Base-by-base conservation (phyloP, 495 filamentous ascomycete genomes). In the Hypoxylon lenormandii region DNA sequence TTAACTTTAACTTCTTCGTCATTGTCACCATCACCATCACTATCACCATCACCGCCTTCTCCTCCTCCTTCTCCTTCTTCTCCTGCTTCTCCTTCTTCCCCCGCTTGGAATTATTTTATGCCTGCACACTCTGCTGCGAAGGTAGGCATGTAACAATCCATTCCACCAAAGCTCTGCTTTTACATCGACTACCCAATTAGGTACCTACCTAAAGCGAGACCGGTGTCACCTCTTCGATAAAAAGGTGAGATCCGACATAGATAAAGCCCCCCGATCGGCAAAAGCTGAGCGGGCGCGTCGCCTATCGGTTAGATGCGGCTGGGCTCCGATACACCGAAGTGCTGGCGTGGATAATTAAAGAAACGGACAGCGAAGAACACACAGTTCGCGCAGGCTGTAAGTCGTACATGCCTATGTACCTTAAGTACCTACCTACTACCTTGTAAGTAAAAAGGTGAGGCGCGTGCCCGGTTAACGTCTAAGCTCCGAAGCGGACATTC, bases 251-350 rank as follows among this genome's bases (percentile, higher is more conserved):
- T 40, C 57, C 58, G 30, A 33, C 30, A 33, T 53, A 53, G 19
- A 19, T 18, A 18, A 45, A 6, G 16, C 16, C 13, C 43, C 30
- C 53, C n/a, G 54, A 53, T 57, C 59, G 38, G 43, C 60, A 46
- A 22, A 23, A 52, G 58, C 48, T 60, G 15, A 11, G 23, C 33
- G 16, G 42, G 46, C 33, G 46, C 21, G 16, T 37, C 46, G 22
- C 46, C 42, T 28, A 8, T 57, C 60, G 66, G 66, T 23, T 70
- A 70, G 47, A 64, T 61, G 50, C 66, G 66, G 66, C 55, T 64
- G 60, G 66, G 45, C 49, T 50, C 28, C 36, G 40, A 60, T 47
- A 46, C 45, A 40, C 59, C 59, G 59, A 58, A 26, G 33, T 60
- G 18, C 30, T 55, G 54, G 66, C 19, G 62, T 57, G 46, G 58